These are phyloP conservation scores for Apiotrichum domesticum DNA, from an alignment of 1,284 basidiomycete genomes.

Conservation along the genomic window DNA sequence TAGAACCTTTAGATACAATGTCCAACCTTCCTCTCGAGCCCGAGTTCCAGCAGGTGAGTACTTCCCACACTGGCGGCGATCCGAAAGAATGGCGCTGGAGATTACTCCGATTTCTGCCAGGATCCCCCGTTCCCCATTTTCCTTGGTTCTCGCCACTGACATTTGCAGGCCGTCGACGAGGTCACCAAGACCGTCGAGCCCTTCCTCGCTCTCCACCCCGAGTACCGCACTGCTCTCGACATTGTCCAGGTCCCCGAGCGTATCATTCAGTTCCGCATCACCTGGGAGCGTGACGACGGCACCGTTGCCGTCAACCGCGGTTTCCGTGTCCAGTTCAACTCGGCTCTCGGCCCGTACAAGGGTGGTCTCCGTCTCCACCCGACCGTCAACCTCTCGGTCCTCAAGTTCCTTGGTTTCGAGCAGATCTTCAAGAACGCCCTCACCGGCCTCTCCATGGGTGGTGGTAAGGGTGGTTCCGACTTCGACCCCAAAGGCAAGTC, in stretches of 20 bases:
- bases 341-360: slow-evolving; percentile 75
- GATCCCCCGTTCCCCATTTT: no score
- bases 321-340: slow-evolving; percentile 77
- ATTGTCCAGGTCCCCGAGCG: slow-evolving; percentile 67
- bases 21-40: slow-evolving; percentile 51
- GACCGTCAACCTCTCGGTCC: slow-evolving; percentile 73
- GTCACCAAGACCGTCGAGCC: slow-evolving; percentile 60
- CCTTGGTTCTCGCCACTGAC: not conserved
- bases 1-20: slow-evolving; percentile 23
- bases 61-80: not conserved
- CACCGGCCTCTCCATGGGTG: slow-evolving; percentile 71
- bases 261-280: slow-evolving; percentile 69
- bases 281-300: slow-evolving; percentile 71
- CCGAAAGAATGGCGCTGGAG: not conserved
- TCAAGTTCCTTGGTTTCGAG: slow-evolving; percentile 81
- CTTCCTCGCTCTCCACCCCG: slow-evolving; percentile 64
- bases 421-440: slow-evolving; percentile 79
- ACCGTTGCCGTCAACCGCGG: slow-evolving; percentile 66
- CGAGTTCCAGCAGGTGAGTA: slow-evolving; percentile 55
- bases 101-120: no score
- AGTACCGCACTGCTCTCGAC: slow-evolving; percentile 65
- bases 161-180: slow-evolving; percentile 55
- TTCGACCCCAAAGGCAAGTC: slow-evolving; percentile 79
- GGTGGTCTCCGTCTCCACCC: slow-evolving; percentile 75
- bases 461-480: slow-evolving; percentile 64